Conservation (phyloP, 305 asterid species). For the Petunia hybrid region DNA sequence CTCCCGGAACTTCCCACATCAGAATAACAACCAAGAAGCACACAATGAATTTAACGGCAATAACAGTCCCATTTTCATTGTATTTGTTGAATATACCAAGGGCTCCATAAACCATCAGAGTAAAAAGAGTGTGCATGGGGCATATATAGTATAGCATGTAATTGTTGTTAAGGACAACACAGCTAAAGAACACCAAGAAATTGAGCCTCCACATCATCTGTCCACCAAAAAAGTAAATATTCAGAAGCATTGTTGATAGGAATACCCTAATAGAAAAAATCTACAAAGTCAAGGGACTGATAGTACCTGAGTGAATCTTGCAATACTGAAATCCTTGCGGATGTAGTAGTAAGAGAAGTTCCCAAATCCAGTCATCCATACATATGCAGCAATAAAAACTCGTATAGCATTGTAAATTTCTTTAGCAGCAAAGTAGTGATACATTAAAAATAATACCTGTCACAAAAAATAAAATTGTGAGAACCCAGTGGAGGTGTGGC, state of each 20-base stretch:
- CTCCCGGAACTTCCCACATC: conserved; percentile 85
- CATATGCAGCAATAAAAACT: conserved; percentile 82
- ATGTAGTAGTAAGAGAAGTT: conserved; percentile 88
- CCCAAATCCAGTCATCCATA: conserved; percentile 97
- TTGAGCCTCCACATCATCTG: conserved; percentile 99
- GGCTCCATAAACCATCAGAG: conserved; percentile 88
- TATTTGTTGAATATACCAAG: conserved; percentile 81
- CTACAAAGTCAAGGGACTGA: conserved; percentile 26
- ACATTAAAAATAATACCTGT: conserved; percentile 90
- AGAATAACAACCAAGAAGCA: conserved; percentile 87
- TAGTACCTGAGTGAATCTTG: conserved; percentile 78
- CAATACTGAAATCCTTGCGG: conserved; percentile 83
- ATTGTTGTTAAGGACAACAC: conserved; percentile 71
- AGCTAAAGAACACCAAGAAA: conserved; percentile 80
- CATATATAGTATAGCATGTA: conserved; percentile 82
- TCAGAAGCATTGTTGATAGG: conserved; percentile 39
- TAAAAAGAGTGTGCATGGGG: conserved; percentile 94
- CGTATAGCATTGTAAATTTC: conserved; percentile 87
- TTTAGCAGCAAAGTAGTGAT: conserved; percentile 86
- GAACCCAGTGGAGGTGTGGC: conserved; percentile 24
- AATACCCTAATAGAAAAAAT: neutral
- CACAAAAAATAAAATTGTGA: conserved; percentile 39
- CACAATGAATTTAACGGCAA: conserved; percentile 65
- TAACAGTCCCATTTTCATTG: conserved; percentile 70
- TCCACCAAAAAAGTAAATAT: conserved; percentile 34